A percentile compares a stretch with the other conserved stretches of the same genome.
Evolutionary conservation across 2,329 filamentous ascomycete genomes (phyloP).

Genomic region (Huntiella savannae): DNA sequence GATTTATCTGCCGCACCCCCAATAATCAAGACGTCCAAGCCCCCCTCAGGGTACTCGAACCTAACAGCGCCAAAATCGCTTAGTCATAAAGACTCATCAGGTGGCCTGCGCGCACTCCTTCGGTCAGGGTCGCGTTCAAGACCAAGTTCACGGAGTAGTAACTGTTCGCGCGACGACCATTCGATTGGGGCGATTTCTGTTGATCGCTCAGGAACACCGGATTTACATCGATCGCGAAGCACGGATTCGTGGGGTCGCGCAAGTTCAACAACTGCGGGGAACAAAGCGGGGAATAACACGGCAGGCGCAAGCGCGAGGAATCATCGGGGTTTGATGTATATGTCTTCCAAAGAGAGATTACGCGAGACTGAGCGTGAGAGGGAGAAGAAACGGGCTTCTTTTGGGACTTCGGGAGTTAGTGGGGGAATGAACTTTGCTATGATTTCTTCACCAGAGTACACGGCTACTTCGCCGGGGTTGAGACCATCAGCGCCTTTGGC

Average conservation of each 20-base stretch:
- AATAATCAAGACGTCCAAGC: constrained; percentile 64
- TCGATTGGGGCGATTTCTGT: constrained; percentile 47
- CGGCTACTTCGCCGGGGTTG: constrained; percentile 19
- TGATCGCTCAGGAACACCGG: constrained; percentile 32
- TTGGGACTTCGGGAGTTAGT: constrained; percentile 20
- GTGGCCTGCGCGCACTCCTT: constrained; percentile 40
- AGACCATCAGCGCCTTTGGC: constrained; percentile 18
- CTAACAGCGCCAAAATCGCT: constrained; percentile 45
- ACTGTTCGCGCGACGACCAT: constrained; percentile 35
- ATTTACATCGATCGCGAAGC: constrained; percentile 34
- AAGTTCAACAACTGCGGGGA: constrained; percentile 1
- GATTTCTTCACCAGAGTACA: constrained; percentile 15
- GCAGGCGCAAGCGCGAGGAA: constrained; percentile 21
- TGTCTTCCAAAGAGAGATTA: constrained; percentile 51
- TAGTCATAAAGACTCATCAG: constrained; percentile 27
- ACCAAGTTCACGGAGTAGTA: constrained; percentile 39
- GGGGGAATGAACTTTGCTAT: constrained; percentile 19
- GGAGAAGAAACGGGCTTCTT: constrained; percentile 37
- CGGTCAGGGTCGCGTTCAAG: constrained; percentile 29
- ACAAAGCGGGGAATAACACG: no score
- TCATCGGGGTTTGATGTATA: constrained; percentile 47
- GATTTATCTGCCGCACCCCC: constrained; percentile 46
- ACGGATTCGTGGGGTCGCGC: constrained; percentile 45
- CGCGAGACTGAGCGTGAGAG: constrained; percentile 34
- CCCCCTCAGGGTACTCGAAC: constrained; percentile 55